Base-by-base conservation (phyloP, 129 eudicot species). In the Chrysanthemum seticuspe region DNA sequence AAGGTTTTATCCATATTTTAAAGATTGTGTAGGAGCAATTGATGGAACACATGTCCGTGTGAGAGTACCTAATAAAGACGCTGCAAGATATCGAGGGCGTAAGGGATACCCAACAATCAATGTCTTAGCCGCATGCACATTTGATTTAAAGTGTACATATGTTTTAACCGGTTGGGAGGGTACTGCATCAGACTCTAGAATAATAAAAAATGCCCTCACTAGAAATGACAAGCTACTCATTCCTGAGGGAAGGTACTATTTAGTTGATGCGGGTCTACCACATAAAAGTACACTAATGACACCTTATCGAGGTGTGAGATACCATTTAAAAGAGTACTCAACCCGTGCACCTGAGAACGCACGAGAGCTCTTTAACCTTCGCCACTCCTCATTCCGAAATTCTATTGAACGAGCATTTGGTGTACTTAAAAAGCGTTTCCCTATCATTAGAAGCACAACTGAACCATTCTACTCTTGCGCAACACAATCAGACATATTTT, bases 391-490 rank as follows among this genome's bases (percentile, higher is more conserved):
- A 29, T 29, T 29, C 1, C 4, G 4, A 29, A 29, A 29, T 29
- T 29, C 4, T 2, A 29, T 29, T 29, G 34, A 29, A 29, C 34
- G 34, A 2, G 34, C 34, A 45, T 74, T 74, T 50, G 52, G 34
- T n/a, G 71, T 63, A 9, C 58, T 65, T 13, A 74, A 74, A 25
- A 74, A 50, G 14, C 21, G 71, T 21, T 51, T 63, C 25, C 62
- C 71, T 0, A 63, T 74, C 13, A 62, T 29, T 29, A 29, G 34
- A 29, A 29, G 34, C 34, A 29, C 34, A 29, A 29, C 34, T 29
- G 34, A 29, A 29, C 34, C 34, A 29, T 29, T 29, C 34, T 29
- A 29, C 34, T 29, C 34, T 29, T 29, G 34, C 34, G 34, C 34
- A 29, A 29, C 34, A 29, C 34, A 29, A 29, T 29, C 34, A 29